Evolutionary conservation across 148 eudicot genomes (phyloP).

Genomic region (Persicaria maculosa): DNA sequence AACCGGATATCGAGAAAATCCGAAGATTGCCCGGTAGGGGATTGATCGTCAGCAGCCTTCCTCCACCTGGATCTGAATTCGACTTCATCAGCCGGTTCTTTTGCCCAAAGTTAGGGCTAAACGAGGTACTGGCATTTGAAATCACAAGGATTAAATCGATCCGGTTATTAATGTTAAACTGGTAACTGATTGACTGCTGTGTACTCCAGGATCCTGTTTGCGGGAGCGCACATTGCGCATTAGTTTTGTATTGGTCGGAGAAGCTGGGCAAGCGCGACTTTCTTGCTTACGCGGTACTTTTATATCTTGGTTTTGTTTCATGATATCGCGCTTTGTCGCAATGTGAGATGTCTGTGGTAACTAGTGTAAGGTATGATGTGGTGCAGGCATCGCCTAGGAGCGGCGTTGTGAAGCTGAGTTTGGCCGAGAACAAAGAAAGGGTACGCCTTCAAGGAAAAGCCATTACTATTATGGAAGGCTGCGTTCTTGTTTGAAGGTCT

Average conservation of each 20-base stretch:
- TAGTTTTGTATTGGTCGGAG: constrained; percentile 61
- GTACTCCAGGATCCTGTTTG: constrained; percentile 61
- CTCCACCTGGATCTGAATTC: constrained; percentile 53
- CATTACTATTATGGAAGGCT: constrained; percentile 62
- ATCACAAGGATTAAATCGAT: too few relatives aligned
- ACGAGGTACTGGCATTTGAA: constrained; percentile 36
- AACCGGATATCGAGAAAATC: constrained; percentile 46
- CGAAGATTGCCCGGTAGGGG: constrained; percentile 40
- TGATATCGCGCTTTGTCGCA: neutral
- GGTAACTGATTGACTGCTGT: neutral
- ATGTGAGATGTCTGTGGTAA: neutral
- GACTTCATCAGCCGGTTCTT: constrained; percentile 74
- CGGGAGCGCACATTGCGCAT: constrained; percentile 88
- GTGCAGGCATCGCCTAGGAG: constrained; percentile 71
- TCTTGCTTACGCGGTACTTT: constrained; percentile 49
- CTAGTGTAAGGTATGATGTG: neutral
- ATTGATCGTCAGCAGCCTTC: constrained; percentile 49
- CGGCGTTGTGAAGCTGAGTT: constrained; percentile 47
- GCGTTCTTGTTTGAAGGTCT: constrained; percentile 31
- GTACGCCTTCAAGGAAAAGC: constrained; percentile 60
- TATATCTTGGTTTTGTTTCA: neutral
- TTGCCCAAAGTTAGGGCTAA: constrained; percentile 53
- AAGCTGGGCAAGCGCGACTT: constrained; percentile 59
- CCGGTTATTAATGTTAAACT: neutral
- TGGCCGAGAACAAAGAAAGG: constrained; percentile 54